phyloP scores from a whole-genome alignment of 1,284 basidiomycete species.

The Kalmanozyma brasiliensis region DNA sequence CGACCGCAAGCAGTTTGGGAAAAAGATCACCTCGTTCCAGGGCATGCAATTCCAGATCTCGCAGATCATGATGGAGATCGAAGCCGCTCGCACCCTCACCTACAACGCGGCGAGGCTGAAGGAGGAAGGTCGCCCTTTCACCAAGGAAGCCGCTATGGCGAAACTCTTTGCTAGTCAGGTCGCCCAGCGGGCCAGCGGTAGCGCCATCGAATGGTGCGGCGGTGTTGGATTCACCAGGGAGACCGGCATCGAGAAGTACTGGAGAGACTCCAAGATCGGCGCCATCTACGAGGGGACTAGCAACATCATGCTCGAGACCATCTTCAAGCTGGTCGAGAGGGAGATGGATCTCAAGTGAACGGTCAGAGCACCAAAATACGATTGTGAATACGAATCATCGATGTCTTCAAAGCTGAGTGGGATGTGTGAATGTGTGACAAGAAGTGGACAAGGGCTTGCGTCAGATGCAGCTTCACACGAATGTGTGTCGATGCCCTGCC shows the following conservation, averaged over 20 bases:
- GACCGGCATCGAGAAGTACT: conserved; percentile 86
- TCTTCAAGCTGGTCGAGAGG: conserved; percentile 75
- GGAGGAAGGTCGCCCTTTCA: conserved; percentile 91
- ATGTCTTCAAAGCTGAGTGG: neutral
- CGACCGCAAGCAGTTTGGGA: conserved; percentile 91
- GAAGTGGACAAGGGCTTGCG: too few relatives aligned
- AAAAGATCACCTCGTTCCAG: conserved; percentile 85
- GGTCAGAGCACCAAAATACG: neutral
- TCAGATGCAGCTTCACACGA: too few relatives aligned
- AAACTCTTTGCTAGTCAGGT: conserved; percentile 85
- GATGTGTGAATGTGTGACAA: neutral
- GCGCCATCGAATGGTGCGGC: conserved; percentile 96
- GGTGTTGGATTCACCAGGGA: conserved; percentile 87
- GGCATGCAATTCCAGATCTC: conserved; percentile 97
- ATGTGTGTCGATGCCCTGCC: too few relatives aligned
- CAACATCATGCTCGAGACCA: conserved; percentile 90
- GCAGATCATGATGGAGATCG: conserved; percentile 83
- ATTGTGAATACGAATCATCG: too few relatives aligned
- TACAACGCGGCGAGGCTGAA: conserved; percentile 95
- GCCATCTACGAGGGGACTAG: conserved; percentile 90
- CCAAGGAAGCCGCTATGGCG: conserved; percentile 95
- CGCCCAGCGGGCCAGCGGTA: conserved; percentile 85
- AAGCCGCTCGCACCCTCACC: conserved; percentile 88
- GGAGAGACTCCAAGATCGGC: conserved; percentile 81
- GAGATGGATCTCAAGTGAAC: conserved; percentile 60